Percentiles rank a stretch among this genome's conserved stretches.
Conservation (phyloP, 208 protist genomes). For the Angomonas ambiguus region DNA sequence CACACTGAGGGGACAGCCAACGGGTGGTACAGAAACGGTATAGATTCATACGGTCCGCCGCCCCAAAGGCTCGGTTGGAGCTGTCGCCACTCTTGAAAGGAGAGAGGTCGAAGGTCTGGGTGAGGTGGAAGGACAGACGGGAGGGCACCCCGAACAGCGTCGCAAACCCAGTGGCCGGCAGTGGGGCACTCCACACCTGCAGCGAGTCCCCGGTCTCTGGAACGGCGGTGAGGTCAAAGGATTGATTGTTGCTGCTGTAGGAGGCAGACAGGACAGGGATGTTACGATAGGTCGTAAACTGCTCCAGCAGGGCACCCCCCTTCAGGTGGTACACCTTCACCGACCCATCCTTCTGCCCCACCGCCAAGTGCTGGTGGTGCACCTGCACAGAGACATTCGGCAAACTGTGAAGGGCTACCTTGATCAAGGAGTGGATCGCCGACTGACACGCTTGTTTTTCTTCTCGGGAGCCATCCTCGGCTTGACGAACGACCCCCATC, state of each 20-base stretch:
- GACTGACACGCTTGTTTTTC: constrained; percentile 29
- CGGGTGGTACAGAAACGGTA: constrained; percentile 40
- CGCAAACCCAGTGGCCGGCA: constrained; percentile 21
- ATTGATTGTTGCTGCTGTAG: constrained; percentile 67
- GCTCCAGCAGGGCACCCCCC: constrained; percentile 39
- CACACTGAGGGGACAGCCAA: constrained; percentile 81
- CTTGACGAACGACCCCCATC: constrained; percentile 25
- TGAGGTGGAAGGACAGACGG: constrained; percentile 22
- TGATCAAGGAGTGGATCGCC: constrained; percentile 42
- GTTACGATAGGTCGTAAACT: constrained; percentile 44
- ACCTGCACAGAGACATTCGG: constrained; percentile 77
- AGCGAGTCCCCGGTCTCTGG: constrained; percentile 55
- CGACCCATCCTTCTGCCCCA: constrained; percentile 52
- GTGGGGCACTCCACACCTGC: constrained; percentile 57
- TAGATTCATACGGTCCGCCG: constrained; percentile 17
- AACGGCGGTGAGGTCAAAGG: constrained; percentile 68
- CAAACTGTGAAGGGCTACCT: constrained; percentile 31
- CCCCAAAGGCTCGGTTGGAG: not conserved
- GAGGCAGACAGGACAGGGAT: constrained; percentile 52
- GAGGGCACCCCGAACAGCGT: constrained; percentile 30
- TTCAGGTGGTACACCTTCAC: constrained; percentile 72
- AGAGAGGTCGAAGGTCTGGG: constrained; percentile 29
- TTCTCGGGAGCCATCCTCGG: constrained; percentile 20
- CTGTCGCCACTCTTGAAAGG: constrained; percentile 1
- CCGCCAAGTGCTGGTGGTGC: constrained; percentile 56